Conservation (phyloP, 2,329 filamentous ascomycete genomes). For the Raffaelea albimanens region DNA sequence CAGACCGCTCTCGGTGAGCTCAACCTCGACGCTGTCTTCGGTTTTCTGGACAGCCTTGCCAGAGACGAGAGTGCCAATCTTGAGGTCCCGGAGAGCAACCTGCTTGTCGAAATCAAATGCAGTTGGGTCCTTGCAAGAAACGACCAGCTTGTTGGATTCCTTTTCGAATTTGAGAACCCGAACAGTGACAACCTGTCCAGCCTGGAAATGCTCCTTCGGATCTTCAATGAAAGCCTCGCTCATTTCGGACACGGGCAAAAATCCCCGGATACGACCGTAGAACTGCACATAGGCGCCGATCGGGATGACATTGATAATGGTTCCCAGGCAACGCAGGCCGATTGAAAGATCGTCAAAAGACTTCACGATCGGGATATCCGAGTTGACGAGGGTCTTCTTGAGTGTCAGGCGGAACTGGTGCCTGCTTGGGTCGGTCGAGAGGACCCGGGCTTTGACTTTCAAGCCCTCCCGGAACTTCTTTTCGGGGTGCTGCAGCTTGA, state of each 20-base stretch:
- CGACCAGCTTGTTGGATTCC: constrained; percentile 61
- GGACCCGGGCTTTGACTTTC: constrained; percentile 73
- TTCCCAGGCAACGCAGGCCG: constrained; percentile 74
- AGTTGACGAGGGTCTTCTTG: constrained; percentile 92
- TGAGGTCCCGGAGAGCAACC: constrained; percentile 63
- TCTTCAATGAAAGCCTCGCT: constrained; percentile 92
- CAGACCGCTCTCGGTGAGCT: constrained; percentile 63
- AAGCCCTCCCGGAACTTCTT: constrained; percentile 89
- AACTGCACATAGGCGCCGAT: constrained; percentile 87
- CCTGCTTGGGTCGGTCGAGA: constrained; percentile 68
- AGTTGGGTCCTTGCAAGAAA: constrained; percentile 87
- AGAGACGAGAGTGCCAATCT: constrained; percentile 64
- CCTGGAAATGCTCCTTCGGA: constrained; percentile 77
- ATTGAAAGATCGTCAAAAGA: constrained; percentile 64
- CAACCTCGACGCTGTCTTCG: constrained; percentile 65
- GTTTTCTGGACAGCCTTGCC: constrained; percentile 77
- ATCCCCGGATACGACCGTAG: constrained; percentile 74
- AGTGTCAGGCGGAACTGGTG: constrained; percentile 77
- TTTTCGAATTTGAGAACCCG: constrained; percentile 75
- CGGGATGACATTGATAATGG: constrained; percentile 69
- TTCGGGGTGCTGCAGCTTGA: constrained; percentile 81
- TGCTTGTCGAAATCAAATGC: constrained; percentile 69
- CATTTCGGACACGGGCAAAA: constrained; percentile 92
- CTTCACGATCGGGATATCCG: constrained; percentile 69
- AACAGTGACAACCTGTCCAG: constrained; percentile 85